Conservation (phyloP, 768 basidiomycete species). For the Xerocomellus intermedius region DNA sequence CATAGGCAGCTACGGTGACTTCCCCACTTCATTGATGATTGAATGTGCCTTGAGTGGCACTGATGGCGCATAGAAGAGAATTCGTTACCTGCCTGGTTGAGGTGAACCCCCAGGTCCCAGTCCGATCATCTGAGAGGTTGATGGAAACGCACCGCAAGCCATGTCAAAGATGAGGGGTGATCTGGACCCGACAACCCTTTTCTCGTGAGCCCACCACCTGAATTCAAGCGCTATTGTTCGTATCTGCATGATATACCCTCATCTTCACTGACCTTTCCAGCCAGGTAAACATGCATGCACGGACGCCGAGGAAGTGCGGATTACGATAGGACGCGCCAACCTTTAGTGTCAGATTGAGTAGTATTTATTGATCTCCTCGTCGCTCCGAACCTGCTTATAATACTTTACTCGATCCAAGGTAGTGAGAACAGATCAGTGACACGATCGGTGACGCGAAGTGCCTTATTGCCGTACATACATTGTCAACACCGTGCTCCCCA, state of each 20-base stretch:
- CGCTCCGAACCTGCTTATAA: slow-evolving; percentile 26
- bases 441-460: neutral
- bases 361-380: neutral
- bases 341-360: slow-evolving; percentile 19
- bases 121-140: neutral
- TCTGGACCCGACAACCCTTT: slow-evolving; percentile 6
- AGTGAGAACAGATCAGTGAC: slow-evolving; percentile 1
- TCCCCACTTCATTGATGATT: slow-evolving; percentile 49
- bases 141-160: slow-evolving; percentile 27
- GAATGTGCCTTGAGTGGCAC: slow-evolving; percentile 3
- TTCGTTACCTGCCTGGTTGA: slow-evolving; percentile 23
- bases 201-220: slow-evolving; percentile 29
- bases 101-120: neutral
- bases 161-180: slow-evolving; percentile 28
- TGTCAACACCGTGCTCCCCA: slow-evolving; percentile 54
- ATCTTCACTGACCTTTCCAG: slow-evolving; percentile 42
- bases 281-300: slow-evolving; percentile 53
- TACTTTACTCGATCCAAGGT: slow-evolving; percentile 16
- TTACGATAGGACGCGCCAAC: slow-evolving; percentile 71
- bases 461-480: slow-evolving; percentile 44
- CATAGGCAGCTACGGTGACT: slow-evolving; percentile 54
- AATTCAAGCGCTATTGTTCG: slow-evolving; percentile 12
- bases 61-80: slow-evolving; percentile 21
- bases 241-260: neutral
- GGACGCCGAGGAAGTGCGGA: slow-evolving; percentile 68